phyloP scores from a whole-genome alignment of 129 eudicot genomes.

The Rutidosis leptorrhynchoides region DNA sequence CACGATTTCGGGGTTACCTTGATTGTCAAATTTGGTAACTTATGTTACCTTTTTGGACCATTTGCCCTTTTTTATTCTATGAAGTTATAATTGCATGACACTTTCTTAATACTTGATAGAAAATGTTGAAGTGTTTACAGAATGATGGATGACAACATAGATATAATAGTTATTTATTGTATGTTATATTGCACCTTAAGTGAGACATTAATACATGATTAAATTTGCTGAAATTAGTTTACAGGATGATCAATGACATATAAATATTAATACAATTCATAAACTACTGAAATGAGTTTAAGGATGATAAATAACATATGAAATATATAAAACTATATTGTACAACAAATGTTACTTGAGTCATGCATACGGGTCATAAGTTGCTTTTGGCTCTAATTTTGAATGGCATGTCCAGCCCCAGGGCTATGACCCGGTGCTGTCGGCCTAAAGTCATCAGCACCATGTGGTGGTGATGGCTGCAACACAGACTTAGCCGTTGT shows the following conservation, averaged over 20 bases:
- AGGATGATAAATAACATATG: conserved; percentile 19
- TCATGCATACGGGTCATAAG: conserved; percentile 8
- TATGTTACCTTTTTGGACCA: too few relatives aligned
- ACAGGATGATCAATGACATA: conserved; percentile 7
- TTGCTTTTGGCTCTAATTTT: conserved; percentile 32
- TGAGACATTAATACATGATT: not conserved
- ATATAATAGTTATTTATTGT: not conserved
- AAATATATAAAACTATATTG: conserved; percentile 5
- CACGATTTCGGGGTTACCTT: too few relatives aligned
- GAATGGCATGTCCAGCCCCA: conserved; percentile 62
- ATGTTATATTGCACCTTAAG: not conserved
- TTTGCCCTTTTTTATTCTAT: too few relatives aligned
- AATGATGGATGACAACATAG: too few relatives aligned
- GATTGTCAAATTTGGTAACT: too few relatives aligned
- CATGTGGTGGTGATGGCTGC: conserved; percentile 37
- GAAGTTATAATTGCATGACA: not conserved
- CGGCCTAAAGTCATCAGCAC: conserved; percentile 57
- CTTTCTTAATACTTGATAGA: not conserved
- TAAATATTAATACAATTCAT: not conserved
- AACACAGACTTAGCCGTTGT: conserved; percentile 13
- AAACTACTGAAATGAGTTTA: conserved; percentile 6
- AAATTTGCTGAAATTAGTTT: not conserved
- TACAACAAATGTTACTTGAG: conserved; percentile 16
- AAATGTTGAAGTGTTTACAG: too few relatives aligned
- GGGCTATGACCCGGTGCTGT: conserved; percentile 83